Base-by-base conservation (phyloP, 106 monocot genomes). In the Xerophyta viscosa region DNA sequence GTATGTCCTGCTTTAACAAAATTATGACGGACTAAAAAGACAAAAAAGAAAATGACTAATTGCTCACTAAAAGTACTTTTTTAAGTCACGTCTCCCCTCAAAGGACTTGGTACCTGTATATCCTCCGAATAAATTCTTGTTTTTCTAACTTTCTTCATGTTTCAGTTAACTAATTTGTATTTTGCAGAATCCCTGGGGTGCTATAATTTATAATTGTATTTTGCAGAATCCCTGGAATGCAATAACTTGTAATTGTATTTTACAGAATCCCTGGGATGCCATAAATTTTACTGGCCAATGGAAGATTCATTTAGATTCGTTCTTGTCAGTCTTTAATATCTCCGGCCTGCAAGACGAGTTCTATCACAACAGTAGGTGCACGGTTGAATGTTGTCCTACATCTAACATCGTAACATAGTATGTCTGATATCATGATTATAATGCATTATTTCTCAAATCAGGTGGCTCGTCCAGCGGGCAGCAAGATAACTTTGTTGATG, bases 161-260 rank as follows among this genome's bases (percentile, higher is more conserved):
- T 53, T 53, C 26, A 31, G 13, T 24, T 36, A 42, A 20, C 27
- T 59, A 25, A 6, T 6, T 11, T 20, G 1, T 26, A 49, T 36
- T 41, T 39, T 67, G 30, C 74, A 94, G 93, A 88, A 96, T 71
- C 94, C 88, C 24, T 96, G 94, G 88, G 94, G 89, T 69, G 73
- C 57, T 21, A 76, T 96, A 70, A 67, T 67, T 15, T 96, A 88
- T 58, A 84, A n/a, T n/a, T n/a, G n/a, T n/a, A n/a, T n/a, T n/a
- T n/a, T n/a, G n/a, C n/a, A n/a, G n/a, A n/a, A n/a, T 71, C 94
- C 88, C 24, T 96, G 94, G 88, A 88, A 96, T 69, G 73, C 57
- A 20, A 76, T 96, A 70, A 67, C 66, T 15, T 96, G 88, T 58
- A 84, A n/a, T 11, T 20, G 1, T 26, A 49, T 36, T 41, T 39